Evolutionary conservation across 106 monocot genomes (phyloP).

Genomic region (Cymbidium sinense): DNA sequence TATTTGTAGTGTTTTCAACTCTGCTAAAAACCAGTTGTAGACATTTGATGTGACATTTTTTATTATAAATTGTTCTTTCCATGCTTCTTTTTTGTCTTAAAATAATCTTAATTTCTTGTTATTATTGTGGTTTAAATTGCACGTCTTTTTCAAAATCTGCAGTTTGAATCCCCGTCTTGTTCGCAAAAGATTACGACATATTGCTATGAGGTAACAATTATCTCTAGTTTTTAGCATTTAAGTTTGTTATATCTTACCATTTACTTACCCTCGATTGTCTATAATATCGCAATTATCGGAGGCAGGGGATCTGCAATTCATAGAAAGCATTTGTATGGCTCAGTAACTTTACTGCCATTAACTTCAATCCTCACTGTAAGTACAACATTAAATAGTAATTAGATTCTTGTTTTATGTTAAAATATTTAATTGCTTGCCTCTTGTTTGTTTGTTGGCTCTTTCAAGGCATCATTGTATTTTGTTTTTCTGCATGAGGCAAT

Average conservation of each 20-base stretch:
- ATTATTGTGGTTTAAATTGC: not conserved
- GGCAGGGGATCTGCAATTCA: slow-evolving; percentile 72
- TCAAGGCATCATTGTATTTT: not conserved
- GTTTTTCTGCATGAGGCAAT: not conserved
- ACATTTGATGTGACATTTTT: too few relatives aligned
- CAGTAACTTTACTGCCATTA: slow-evolving; percentile 62
- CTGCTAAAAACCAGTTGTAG: not conserved
- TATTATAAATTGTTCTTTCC: too few relatives aligned
- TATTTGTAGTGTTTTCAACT: not conserved
- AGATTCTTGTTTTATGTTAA: not conserved
- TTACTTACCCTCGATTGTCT: slow-evolving; percentile 4
- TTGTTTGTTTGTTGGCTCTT: not conserved
- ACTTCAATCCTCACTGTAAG: slow-evolving; percentile 69
- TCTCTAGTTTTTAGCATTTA: not conserved
- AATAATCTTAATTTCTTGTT: too few relatives aligned
- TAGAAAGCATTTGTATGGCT: slow-evolving; percentile 73
- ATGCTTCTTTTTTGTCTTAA: too few relatives aligned
- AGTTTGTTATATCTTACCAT: not conserved
- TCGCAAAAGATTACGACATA: slow-evolving; percentile 77
- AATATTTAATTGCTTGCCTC: not conserved
- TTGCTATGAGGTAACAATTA: slow-evolving; percentile 67
- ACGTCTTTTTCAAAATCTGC: slow-evolving; percentile 11
- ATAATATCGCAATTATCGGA: slow-evolving; percentile 5
- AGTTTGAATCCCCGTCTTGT: slow-evolving; percentile 87
- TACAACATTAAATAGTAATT: not conserved